Percentiles rank a stretch among this genome's conserved stretches.
These are phyloP conservation scores for Leishmania arabica DNA, from an alignment of 208 protist species.

Conservation along the genomic window DNA sequence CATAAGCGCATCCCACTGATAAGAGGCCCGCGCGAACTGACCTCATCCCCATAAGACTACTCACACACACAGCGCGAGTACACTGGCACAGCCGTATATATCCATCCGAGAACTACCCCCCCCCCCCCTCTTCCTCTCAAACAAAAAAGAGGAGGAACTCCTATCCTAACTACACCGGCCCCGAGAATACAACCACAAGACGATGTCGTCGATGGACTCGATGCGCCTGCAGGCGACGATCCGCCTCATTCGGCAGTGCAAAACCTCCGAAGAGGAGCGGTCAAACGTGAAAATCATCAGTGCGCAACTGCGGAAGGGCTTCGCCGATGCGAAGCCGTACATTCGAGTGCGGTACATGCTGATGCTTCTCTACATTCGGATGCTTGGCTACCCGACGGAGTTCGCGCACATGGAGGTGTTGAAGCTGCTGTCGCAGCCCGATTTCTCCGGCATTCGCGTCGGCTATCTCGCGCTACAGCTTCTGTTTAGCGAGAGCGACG, in stretches of 20 bases:
- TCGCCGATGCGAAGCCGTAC: conserved; percentile 93
- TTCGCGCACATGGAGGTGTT: conserved; percentile 99
- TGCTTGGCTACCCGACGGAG: conserved; percentile 99
- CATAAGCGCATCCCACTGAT: neutral
- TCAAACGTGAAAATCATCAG: conserved; percentile 96
- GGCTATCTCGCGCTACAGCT: conserved; percentile 97
- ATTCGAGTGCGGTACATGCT: conserved; percentile 97
- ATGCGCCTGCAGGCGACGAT: conserved; percentile 96
- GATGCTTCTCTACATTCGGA: conserved; percentile 99
- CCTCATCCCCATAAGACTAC: neutral
- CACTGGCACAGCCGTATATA: neutral
- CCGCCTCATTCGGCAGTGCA: conserved; percentile 94
- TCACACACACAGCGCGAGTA: neutral
- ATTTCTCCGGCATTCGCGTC: conserved; percentile 98
- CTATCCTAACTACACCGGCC: neutral
- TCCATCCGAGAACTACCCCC: neutral
- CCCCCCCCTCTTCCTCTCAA: no score
- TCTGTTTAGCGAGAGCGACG: conserved; percentile 97
- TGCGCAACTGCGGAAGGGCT: conserved; percentile 94
- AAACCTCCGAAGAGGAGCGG: conserved; percentile 97
- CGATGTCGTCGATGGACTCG: conserved; percentile 76
- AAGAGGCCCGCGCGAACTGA: neutral
- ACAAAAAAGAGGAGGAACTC: neutral
- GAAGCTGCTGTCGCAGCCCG: conserved; percentile 95
- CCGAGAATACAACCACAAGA: neutral